Conservation (phyloP, 345 rosid species). For the Pistacia integerrima region DNA sequence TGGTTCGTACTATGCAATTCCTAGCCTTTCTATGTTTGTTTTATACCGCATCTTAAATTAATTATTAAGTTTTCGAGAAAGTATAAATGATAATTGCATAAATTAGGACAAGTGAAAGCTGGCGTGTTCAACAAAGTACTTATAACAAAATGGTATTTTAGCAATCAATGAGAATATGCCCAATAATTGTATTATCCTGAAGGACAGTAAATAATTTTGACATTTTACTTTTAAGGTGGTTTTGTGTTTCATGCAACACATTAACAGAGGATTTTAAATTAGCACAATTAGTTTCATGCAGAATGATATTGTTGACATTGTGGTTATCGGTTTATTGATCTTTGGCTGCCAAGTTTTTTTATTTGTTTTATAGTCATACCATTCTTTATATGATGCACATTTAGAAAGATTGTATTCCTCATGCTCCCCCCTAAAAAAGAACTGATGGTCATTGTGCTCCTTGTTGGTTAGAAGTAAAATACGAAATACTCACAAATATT, state of each 20-base stretch:
- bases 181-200: not conserved
- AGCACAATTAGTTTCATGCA: no score
- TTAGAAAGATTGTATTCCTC: no score
- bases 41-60: not conserved
- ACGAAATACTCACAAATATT: not conserved
- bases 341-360: no score
- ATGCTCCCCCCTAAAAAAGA: not conserved
- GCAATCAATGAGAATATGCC: not conserved
- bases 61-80: not conserved
- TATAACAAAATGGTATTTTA: not conserved
- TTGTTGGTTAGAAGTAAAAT: not conserved
- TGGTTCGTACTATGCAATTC: slow-evolving; percentile 41
- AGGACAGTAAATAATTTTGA: no score
- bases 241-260: no score
- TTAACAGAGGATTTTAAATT: no score
- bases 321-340: no score
- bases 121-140: not conserved
- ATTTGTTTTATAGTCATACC: no score
- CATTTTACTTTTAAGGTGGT: no score
- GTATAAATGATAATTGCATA: not conserved
- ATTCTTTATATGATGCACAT: no score
- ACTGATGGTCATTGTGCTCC: not conserved
- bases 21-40: not conserved
- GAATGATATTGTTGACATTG: no score
- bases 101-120: not conserved